A percentile compares a stretch with the other conserved stretches of the same genome.
These are phyloP conservation scores for Sinapis alba DNA, from an alignment of 441 rosid genomes.

Conservation along the genomic window DNA sequence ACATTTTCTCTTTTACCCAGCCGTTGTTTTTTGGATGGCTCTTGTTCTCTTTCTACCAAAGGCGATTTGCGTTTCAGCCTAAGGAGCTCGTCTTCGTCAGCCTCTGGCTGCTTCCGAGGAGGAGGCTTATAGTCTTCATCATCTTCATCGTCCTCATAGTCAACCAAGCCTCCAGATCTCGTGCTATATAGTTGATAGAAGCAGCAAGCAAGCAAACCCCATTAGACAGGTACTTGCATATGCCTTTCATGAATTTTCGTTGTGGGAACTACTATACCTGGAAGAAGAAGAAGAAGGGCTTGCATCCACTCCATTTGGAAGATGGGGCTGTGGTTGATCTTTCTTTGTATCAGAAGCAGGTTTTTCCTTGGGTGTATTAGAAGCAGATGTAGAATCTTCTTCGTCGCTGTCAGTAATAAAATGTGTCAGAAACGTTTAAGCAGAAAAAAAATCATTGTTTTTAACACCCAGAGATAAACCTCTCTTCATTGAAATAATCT, in stretches of 20 bases:
- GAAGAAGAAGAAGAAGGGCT: conserved; percentile 46
- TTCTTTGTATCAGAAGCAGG: conserved; percentile 59
- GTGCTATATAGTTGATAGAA: conserved; percentile 44
- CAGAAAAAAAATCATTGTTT: background rate
- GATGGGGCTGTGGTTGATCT: conserved; percentile 49
- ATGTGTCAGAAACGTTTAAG: conserved; percentile 19
- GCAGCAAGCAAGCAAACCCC: conserved; percentile 11
- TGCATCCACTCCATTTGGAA: conserved; percentile 77
- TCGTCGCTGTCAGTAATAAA: conserved; percentile 68
- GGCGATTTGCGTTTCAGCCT: conserved; percentile 71
- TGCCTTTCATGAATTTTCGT: conserved; percentile 9
- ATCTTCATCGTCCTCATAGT: conserved; percentile 95
- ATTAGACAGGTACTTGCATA: conserved; percentile 2
- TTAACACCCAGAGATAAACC: conserved; percentile 46
- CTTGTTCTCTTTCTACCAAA: conserved; percentile 68
- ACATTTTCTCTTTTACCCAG: conserved; percentile 63
- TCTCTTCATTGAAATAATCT: conserved; percentile 96
- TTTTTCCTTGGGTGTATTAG: conserved; percentile 52
- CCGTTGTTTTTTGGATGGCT: conserved; percentile 65
- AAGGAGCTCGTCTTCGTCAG: conserved; percentile 78
- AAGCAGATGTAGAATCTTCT: conserved; percentile 89
- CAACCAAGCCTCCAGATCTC: conserved; percentile 87
- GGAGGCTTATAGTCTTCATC: conserved; percentile 94
- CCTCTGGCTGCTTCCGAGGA: conserved; percentile 75
- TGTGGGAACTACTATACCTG: conserved; percentile 55